Base-by-base conservation (phyloP, 1,139 yeast genomes). In the Lodderomyces orthopsilosis region DNA sequence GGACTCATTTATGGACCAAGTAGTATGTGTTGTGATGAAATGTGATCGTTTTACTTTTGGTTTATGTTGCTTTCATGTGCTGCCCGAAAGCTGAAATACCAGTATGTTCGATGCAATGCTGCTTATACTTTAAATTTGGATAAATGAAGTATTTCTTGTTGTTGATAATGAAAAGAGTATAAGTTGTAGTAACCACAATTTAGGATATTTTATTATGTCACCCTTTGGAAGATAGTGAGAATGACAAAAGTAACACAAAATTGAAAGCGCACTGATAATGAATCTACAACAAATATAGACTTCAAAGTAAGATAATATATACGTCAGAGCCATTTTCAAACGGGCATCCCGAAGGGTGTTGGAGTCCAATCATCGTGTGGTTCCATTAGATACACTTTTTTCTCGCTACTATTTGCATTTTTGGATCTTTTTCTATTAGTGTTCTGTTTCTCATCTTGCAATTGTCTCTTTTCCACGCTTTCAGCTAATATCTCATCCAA, bases 1-100 rank as follows among this genome's bases (percentile, higher is more conserved):
- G 85, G 82, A 55, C 78, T 75, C 84, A 79, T 79, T 41, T 38
- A 38, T 19, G 17, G 14, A 32, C n/a, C 41, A 39, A 32, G 33
- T 22, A 33, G 13, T 9, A 9, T 19, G 17, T 13, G 7, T 10
- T 21, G 9, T 10, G 5, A 21, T 36, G 4, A 15, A 30, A 13
- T 4, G 12, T 13, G 13, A 27, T 7, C 9, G n/a, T n/a, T n/a
- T n/a, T 30, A 19, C 18, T 30, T 30, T 10, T 30, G 34, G 6
- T 6, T 15, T 17, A 15, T 15, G 14, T 8, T 14, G 18, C 17
- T 24, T 24, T 24, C n/a, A n/a, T n/a, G n/a, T n/a, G n/a, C n/a
- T n/a, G n/a, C n/a, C n/a, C n/a, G n/a, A n/a, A n/a, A n/a, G n/a
- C n/a, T n/a, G n/a, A n/a, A n/a, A n/a, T n/a, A n/a, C n/a, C n/a